Evolutionary conservation across 2,329 filamentous ascomycete genomes (phyloP), one percentile per base, ranked within the genome.

Genomic region (Fusarium drepaniforme): DNA sequence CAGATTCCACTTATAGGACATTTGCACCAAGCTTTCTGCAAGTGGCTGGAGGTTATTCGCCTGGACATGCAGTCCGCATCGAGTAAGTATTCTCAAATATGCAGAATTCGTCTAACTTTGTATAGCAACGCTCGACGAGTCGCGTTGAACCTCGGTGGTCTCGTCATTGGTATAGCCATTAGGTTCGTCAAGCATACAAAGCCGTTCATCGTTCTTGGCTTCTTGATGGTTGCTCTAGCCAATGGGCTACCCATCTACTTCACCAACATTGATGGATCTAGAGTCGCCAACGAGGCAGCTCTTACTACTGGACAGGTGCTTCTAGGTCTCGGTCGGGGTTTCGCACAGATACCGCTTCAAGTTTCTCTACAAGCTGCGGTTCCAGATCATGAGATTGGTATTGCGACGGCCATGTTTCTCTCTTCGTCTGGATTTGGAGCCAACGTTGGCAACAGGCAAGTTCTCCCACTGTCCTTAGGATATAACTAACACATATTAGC

Each of bases 171-270:
- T 0, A 11, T 75, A 0, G 66, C 61, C 0, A 46, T 75, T 2
- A 75, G 66, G 25, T 75, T 68, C 2, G 40, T 71, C 12, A 76
- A 75, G 2, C 64, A 75, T n/a, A 75, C 73, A 0, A 75, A 75
- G 4, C 73, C 73, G 0, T 59, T 75, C 0, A 71, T 75, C 1
- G 69, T 76, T 35, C 35, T 72, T 3, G 73, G 73, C 7, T 68
- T 61, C 0, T 49, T 71, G 0, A 15, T 75, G 0, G 76, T 76
- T 23, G 76, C 74, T 8, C 6, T 76, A 5, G 74, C 74, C 3
- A 63, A 71, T 0, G 74, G 74, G 0, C 9, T 76, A 1, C 74
- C 73, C 0, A 76, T 76, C 1, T 75, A 76, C 12, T 49, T 76
- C 1, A 76, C 74, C 16, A 76, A 76, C 4, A 49, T 76, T 0